Evolutionary conservation across 148 eudicot genomes (phyloP), one percentile per base, ranked within the genome.

Genomic region (Linanthus parryae): DNA sequence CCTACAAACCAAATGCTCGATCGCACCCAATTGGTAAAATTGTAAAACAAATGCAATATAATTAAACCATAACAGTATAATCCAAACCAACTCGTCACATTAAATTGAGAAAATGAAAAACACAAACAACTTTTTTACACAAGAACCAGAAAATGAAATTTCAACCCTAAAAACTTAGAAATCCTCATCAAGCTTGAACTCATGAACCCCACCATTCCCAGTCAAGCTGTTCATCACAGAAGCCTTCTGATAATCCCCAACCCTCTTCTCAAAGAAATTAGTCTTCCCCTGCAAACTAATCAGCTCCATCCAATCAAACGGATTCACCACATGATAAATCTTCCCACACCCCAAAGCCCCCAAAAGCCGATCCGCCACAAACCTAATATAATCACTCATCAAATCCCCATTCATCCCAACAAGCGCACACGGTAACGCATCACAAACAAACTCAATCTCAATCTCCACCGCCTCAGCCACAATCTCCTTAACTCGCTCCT

Each of bases 231-330:
- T 22, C 70, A 65, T 65, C n/a, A 65, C 70, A 12, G 64, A 58
- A 19, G 70, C 70, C 45, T 65, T 51, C 64, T 65, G 70, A 31
- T 66, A 58, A 29, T 65, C 64, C 11, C 64, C 70, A 7, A 66
- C 70, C 42, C 64, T 58, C 51, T 59, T 66, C 67, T 63, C 67
- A 5, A 54, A 63, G 40, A 54, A 63, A 39, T 63, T 63, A 12
- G 67, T 63, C 49, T 63, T 63, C 24, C 67, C 67, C 19, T 63
- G 67, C 28, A 60, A 15, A 29, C 56, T 49, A 3, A 60, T 60
- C 46, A 60, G 38, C 48, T 60, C 64, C 64, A 60, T 63, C 61
- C 60, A 63, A 47, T 63, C 67, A 39, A 63, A 63, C 9, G 67
- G 67, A 23, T 63, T 63, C 19, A 18, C 39, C 0, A 30, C 67